Evolutionary conservation across 129 eudicot genomes (phyloP).

Genomic region (Daucus carota): DNA sequence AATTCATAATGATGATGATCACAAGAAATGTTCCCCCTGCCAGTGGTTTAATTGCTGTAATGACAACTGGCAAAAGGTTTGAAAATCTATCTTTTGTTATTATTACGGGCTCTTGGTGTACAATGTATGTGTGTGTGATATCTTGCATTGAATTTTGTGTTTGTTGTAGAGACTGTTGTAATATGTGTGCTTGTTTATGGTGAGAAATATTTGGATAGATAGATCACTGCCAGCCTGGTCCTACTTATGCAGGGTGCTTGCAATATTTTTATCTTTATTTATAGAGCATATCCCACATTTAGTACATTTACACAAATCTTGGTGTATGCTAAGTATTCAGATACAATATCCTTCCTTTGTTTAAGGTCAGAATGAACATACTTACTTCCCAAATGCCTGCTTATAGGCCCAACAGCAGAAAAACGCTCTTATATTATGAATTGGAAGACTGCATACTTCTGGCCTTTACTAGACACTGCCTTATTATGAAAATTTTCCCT

Average conservation of each 20-base stretch:
- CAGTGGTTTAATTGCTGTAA: conserved; percentile 74
- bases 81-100: conserved; percentile 5
- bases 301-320: neutral
- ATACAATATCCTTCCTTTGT: neutral
- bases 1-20: conserved; percentile 42
- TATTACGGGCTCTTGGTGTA: conserved; percentile 1
- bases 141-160: neutral
- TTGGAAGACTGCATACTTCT: neutral
- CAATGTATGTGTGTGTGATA: conserved; percentile 2
- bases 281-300: neutral
- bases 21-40: conserved; percentile 56
- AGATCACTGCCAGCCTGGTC: neutral
- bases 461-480: neutral
- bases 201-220: neutral
- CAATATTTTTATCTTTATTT: neutral
- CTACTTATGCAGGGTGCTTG: conserved; percentile 3
- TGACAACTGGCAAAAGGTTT: conserved; percentile 98
- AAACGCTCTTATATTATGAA: neutral
- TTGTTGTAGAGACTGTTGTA: neutral
- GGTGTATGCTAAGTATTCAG: no score
- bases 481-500: neutral
- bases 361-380: neutral
- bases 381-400: neutral
- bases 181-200: neutral
- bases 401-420: neutral